These are phyloP conservation scores for Kazachstania martiniae DNA, from an alignment of 805 yeast species.

Conservation along the genomic window DNA sequence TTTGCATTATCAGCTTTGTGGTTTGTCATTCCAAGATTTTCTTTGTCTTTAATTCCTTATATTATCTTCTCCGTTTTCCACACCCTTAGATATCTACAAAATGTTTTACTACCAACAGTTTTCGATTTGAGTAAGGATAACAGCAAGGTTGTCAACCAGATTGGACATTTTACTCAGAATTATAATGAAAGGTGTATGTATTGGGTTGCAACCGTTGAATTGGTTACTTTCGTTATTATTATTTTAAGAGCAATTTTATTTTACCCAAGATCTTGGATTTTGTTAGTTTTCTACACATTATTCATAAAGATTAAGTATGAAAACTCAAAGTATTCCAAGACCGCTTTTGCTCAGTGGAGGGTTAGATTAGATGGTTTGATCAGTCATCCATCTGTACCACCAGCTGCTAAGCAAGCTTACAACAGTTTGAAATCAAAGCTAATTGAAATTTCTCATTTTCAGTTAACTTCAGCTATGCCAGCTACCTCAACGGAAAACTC, in stretches of 20 bases:
- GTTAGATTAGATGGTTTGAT: conserved; percentile 51
- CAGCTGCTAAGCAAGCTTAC: conserved; percentile 30
- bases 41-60: conserved; percentile 62
- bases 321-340: conserved; percentile 60
- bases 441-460: conserved; percentile 7
- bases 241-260: conserved; percentile 47
- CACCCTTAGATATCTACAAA: conserved; percentile 56
- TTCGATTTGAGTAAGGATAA: conserved; percentile 15
- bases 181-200: conserved; percentile 51
- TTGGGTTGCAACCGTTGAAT: conserved; percentile 50
- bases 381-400: conserved; percentile 43
- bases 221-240: conserved; percentile 32
- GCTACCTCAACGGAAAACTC: conserved; percentile 1
- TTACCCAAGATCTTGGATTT: conserved; percentile 51
- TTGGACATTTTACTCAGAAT: conserved; percentile 37
- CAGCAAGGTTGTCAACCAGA: conserved; percentile 20
- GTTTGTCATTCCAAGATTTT: conserved; percentile 47
- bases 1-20: conserved; percentile 44
- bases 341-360: conserved; percentile 58
- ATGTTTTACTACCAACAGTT: conserved; percentile 55
- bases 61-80: conserved; percentile 74
- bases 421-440: conserved; percentile 6
- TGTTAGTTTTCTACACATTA: conserved; percentile 40
- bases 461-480: conserved; percentile 4
- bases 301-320: conserved; percentile 75